These are phyloP conservation scores for Xylaria curta DNA, from an alignment of 495 filamentous ascomycete genomes.

Conservation along the genomic window DNA sequence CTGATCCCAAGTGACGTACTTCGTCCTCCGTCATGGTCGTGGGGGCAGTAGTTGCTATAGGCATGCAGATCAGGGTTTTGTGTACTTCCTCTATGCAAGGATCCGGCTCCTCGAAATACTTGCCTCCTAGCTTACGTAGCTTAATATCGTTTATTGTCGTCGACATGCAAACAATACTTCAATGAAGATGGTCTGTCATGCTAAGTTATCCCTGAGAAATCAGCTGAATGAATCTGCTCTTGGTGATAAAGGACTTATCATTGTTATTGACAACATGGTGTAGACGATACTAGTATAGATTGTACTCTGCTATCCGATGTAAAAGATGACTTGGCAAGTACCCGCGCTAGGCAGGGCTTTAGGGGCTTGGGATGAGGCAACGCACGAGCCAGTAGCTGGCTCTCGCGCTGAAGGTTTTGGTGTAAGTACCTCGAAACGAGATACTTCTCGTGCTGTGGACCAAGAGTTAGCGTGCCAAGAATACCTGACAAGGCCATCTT, in stretches of 20 bases:
- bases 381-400: too few species aligned
- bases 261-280: not conserved
- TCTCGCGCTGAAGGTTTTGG: too few species aligned
- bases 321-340: too few species aligned
- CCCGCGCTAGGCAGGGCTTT: too few species aligned
- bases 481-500: too few species aligned
- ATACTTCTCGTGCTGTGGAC: too few species aligned
- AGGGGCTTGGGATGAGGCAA: too few species aligned
- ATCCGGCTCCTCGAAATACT: constrained; percentile 3
- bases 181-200: not conserved
- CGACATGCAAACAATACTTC: not conserved
- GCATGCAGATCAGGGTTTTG: not conserved
- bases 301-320: too few species aligned
- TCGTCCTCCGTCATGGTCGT: not conserved
- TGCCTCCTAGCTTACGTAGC: not conserved
- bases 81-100: constrained; percentile 7
- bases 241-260: not conserved
- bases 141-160: not conserved
- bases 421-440: too few species aligned
- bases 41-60: not conserved
- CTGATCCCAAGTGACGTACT: not conserved
- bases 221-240: not conserved
- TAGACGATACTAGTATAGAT: not conserved
- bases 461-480: too few species aligned
- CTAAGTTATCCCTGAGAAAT: not conserved